Evolutionary conservation across 202 grass and related monocot species (phyloP).

Genomic region (Bolboschoenoplectus hybrid): DNA sequence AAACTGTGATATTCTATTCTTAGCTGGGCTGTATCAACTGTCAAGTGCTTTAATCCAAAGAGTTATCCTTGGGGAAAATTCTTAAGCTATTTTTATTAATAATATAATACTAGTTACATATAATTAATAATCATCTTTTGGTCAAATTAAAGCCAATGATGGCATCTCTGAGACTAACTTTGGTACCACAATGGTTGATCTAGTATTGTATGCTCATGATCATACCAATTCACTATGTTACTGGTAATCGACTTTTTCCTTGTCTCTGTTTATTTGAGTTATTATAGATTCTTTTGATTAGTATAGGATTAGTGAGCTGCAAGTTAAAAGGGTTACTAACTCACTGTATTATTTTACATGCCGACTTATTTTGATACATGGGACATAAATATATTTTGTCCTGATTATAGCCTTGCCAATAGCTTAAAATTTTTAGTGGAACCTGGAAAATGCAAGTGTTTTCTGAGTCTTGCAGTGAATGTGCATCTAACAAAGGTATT

Average conservation of each 20-base stretch:
- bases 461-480: background rate
- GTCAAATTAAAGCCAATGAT: background rate
- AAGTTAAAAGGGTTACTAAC: background rate
- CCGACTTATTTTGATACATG: background rate
- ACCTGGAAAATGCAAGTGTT: background rate
- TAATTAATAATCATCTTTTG: background rate
- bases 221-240: slow-evolving; percentile 11
- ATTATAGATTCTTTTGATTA: background rate
- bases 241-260: background rate
- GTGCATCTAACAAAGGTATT: background rate
- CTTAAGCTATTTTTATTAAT: background rate
- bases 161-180: background rate
- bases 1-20: slow-evolving; percentile 47
- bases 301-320: slow-evolving; percentile 21
- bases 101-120: background rate
- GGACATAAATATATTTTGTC: background rate
- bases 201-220: slow-evolving; percentile 14
- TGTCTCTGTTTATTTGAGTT: slow-evolving; percentile 10
- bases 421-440: slow-evolving; percentile 1
- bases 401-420: background rate
- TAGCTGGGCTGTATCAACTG: slow-evolving; percentile 32
- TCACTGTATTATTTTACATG: background rate
- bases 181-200: slow-evolving; percentile 1
- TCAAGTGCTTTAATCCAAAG: slow-evolving; percentile 44
- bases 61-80: slow-evolving; percentile 20